Evolutionary conservation across 305 asterid genomes (phyloP).

Genomic region (Ruellia speciosa): DNA sequence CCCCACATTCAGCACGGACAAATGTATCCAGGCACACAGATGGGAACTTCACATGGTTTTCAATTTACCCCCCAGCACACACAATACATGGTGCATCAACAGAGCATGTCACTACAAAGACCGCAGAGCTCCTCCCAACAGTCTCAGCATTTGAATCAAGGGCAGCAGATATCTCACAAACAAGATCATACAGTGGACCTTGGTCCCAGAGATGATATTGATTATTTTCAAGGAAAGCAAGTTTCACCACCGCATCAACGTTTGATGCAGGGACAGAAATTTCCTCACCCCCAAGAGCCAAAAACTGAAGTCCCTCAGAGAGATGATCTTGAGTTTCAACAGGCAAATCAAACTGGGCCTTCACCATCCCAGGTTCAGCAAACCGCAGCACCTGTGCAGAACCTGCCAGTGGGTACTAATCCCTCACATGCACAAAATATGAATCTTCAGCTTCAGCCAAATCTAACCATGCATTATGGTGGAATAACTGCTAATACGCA

Average conservation of each 20-base stretch:
- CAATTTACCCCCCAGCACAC: conserved; percentile 48
- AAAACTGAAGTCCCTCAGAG: conserved; percentile 42
- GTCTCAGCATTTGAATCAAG: conserved; percentile 38
- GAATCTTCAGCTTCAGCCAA: conserved; percentile 39
- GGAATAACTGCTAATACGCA: conserved; percentile 46
- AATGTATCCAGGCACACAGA: conserved; percentile 40
- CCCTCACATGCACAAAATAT: conserved; percentile 36
- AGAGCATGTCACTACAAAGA: conserved; percentile 46
- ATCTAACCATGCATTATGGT: conserved; percentile 40
- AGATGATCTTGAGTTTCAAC: conserved; percentile 50
- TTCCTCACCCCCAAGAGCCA: conserved; percentile 53
- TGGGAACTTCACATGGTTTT: conserved; percentile 53
- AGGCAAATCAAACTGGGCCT: conserved; percentile 51
- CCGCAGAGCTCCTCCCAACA: conserved; percentile 53
- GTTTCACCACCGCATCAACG: conserved; percentile 53
- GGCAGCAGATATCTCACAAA: conserved; percentile 52
- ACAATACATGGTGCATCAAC: conserved; percentile 51
- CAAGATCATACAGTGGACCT: conserved; percentile 56
- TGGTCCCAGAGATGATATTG: conserved; percentile 49
- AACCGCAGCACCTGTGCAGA: conserved; percentile 39
- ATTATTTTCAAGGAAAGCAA: conserved; percentile 52
- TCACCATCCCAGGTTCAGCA: conserved; percentile 57
- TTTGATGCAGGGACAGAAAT: conserved; percentile 49
- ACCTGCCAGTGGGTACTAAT: conserved; percentile 34
- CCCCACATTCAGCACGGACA: conserved; percentile 43